Evolutionary conservation across 345 rosid species (phyloP), one percentile per base, ranked within the genome.

Genomic region (Eucalyptus pauciflora): DNA sequence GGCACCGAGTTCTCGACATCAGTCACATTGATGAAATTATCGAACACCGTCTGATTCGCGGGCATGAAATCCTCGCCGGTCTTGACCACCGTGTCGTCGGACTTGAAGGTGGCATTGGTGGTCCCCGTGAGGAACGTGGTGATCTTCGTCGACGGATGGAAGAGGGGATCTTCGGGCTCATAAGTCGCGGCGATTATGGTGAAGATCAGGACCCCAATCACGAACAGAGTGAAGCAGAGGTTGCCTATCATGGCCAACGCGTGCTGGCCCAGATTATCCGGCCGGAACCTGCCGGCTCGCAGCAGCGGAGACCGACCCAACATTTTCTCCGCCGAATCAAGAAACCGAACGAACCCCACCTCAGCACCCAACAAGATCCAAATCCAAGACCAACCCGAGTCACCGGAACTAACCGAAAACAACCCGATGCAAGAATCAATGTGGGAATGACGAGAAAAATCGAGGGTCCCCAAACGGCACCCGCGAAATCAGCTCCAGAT

Each of bases 61-160:
- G 94, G 90, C 96, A 97, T 93, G 92, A 98, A 96, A 91, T 98
- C 99, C 92, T 98, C 99, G 11, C 99, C 99, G 25, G 98, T 98
- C 91, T 85, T 94, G 87, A 93, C 93, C 54, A 97, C 97, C 10
- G 96, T 93, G 90, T 94, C 89, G 58, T 97, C 99, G 33, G 98
- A 92, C 91, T 92, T 93, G 89, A 97, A 90, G 2, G 99, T 98
- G 89, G 99, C 97, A 91, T 96, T 96, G 2, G 97, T 95, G 22
- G 88, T 93, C 56, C 98, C 96, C 4, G 98, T 96, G 89, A 98
- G 95, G 92, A 94, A 96, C n/a, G 94, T 91, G 41, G 97, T 94
- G 90, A 97, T 95, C 90, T 94, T 95, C 37, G 96, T 93, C 4
- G 99, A 93, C 86, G 98, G 98, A 92, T 95, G 97, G 88, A 97